Evolutionary conservation across 1,284 basidiomycete species (phyloP).

Genomic region (Abortiporus biennis): DNA sequence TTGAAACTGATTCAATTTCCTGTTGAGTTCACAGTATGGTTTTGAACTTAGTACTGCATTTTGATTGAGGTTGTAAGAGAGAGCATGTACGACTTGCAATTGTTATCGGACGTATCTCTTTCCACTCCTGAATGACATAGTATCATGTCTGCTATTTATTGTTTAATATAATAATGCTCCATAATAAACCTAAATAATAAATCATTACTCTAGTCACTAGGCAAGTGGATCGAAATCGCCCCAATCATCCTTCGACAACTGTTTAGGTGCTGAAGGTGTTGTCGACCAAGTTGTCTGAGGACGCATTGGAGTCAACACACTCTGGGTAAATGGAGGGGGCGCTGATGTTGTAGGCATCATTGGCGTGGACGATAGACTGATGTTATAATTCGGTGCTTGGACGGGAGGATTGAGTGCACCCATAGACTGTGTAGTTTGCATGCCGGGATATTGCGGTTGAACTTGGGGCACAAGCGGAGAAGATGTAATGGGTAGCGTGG

Average conservation of each 20-base stretch:
- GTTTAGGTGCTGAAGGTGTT: conserved; percentile 30
- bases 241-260: conserved; percentile 61
- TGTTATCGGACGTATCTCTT: too few relatives aligned
- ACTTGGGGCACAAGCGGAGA: conserved; percentile 11
- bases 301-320: conserved; percentile 53
- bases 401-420: conserved; percentile 9
- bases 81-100: too few relatives aligned
- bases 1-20: conserved; percentile 32
- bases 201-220: conserved; percentile 20
- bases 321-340: conserved; percentile 1
- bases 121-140: too few relatives aligned
- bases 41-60: conserved; percentile 1
- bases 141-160: too few relatives aligned
- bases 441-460: conserved; percentile 12
- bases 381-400: conserved; percentile 21
- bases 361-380: conserved; percentile 18
- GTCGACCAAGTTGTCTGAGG: conserved; percentile 41
- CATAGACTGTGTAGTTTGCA: neutral
- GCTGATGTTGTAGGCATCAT: conserved; percentile 8
- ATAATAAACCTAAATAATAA: conserved; percentile 4
- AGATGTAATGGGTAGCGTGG: too few relatives aligned
- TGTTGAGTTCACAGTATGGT: conserved; percentile 5
- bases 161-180: conserved; percentile 5
- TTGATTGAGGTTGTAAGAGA: too few relatives aligned
- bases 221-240: conserved; percentile 74